Base-by-base conservation (phyloP, 176 grass and related monocot species). In the Otatea glauca region DNA sequence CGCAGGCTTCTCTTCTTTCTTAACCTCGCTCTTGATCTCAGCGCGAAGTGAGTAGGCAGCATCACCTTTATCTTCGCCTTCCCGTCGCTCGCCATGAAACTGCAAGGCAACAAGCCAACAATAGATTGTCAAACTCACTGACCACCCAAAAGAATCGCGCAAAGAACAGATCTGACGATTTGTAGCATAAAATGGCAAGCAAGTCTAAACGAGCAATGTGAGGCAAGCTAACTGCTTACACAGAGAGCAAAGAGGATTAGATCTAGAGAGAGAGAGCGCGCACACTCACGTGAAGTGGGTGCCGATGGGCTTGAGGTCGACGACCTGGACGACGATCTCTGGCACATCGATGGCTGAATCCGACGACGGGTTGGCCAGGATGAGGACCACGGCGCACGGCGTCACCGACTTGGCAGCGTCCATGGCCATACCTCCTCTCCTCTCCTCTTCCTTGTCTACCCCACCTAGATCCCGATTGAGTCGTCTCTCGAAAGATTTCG, bases 11-110 rank as follows among this genome's bases (percentile, higher is more conserved):
- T 88, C 85, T 62, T 92, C 90, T 20, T 84, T 60, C 73, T 90
- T 91, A 65, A 68, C 86, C 58, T 86, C 91, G 51, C 32, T 70
- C 72, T 86, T 94, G 85, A 99, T 92, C 77, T 99, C 93, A 21
- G 92, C 66, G 5, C 83, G 72, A 96, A 92, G 55, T 86, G 70
- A 27, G 88, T 89, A 24, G 93, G 90, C 59, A 99, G 86, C 80
- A 99, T 99, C 54, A 88, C 88, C 75, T 96, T 99, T 59, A 99
- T 75, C 88, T 92, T 99, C 32, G 65, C 84, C 21, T 85, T 80
- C 68, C 96, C 96, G 76, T 99, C 96, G 84, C 70, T 96, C n/a
- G 93, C 93, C 91, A 70, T 86, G 71, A 96, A 96, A 76, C 96
- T 99, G 89, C 56, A 84, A 79, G 32, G 18, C 4, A 70, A 64